Evolutionary conservation across 257 asterid species (phyloP).

Genomic region (Rauvolfia tetraphylla): DNA sequence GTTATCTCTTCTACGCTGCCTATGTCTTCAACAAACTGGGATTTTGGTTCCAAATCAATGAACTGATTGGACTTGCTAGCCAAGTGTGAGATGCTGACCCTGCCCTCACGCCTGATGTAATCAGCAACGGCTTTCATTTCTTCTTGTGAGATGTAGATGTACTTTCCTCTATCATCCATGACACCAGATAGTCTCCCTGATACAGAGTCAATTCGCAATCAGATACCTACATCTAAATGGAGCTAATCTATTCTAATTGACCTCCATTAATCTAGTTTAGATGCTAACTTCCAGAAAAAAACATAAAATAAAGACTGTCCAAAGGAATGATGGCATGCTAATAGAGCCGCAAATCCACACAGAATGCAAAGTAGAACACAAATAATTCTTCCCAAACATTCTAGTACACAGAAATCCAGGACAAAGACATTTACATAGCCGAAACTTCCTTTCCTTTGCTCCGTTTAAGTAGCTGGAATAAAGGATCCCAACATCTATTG

Average conservation of each 20-base stretch:
- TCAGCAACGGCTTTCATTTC: conserved; percentile 98
- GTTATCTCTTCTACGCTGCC: conserved; percentile 52
- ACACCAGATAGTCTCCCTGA: conserved; percentile 94
- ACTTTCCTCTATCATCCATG: conserved; percentile 98
- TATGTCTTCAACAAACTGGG: conserved; percentile 52
- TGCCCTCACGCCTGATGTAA: conserved; percentile 84
- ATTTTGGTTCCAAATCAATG: conserved; percentile 85
- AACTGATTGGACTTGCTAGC: conserved; percentile 97
- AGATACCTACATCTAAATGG: background rate
- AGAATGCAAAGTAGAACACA: background rate
- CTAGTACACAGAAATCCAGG: background rate
- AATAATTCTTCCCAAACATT: background rate
- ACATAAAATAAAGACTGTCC: background rate
- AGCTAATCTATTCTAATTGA: background rate
- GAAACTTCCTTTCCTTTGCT: background rate
- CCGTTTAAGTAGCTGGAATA: background rate
- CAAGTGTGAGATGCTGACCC: conserved; percentile 91
- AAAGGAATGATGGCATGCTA: background rate
- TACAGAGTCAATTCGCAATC: background rate
- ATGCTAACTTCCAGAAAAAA: background rate
- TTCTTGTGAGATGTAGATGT: conserved; percentile 82
- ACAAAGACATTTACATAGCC: background rate
- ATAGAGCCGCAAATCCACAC: background rate
- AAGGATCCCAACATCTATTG: background rate
- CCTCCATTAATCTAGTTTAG: background rate